A percentile compares a stretch with the other conserved stretches of the same genome.
These are phyloP conservation scores for Scleroderma bovista DNA, from an alignment of 768 basidiomycete genomes.

Conservation along the genomic window DNA sequence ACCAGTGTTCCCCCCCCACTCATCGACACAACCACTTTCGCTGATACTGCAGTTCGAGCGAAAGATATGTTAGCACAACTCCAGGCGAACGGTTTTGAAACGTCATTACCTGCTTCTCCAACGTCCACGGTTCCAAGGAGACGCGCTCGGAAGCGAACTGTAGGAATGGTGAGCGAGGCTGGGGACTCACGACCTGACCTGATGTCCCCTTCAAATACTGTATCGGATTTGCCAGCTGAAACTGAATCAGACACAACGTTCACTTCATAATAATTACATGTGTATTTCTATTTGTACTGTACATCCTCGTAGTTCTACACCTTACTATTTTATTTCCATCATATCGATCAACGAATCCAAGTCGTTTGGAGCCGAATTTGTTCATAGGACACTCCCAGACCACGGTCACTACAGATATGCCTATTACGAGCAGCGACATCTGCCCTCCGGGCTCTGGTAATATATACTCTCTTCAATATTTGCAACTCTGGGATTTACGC, in stretches of 20 bases:
- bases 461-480: no score
- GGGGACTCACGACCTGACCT: slow-evolving; percentile 28
- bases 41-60: slow-evolving; percentile 49
- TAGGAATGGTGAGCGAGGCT: slow-evolving; percentile 34
- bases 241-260: slow-evolving; percentile 18
- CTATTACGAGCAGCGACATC: no score
- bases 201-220: slow-evolving; percentile 1
- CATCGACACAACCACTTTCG: slow-evolving; percentile 21
- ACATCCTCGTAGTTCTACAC: slow-evolving; percentile 24
- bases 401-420: no score
- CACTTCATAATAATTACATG: slow-evolving; percentile 18
- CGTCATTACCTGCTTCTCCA: slow-evolving; percentile 45
- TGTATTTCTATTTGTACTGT: slow-evolving; percentile 27
- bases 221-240: slow-evolving; percentile 6
- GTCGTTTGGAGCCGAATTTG: no score
- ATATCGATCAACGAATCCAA: no score
- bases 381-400: no score
- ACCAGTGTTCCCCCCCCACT: slow-evolving; percentile 18
- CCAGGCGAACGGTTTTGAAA: slow-evolving; percentile 61
- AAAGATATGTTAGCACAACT: slow-evolving; percentile 72
- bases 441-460: no score
- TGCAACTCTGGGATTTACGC: no score
- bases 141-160: slow-evolving; percentile 21
- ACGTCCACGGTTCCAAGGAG: slow-evolving; percentile 30
- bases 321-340: no score